Evolutionary conservation across 106 monocot species (phyloP).

Genomic region (Acorus calamus): DNA sequence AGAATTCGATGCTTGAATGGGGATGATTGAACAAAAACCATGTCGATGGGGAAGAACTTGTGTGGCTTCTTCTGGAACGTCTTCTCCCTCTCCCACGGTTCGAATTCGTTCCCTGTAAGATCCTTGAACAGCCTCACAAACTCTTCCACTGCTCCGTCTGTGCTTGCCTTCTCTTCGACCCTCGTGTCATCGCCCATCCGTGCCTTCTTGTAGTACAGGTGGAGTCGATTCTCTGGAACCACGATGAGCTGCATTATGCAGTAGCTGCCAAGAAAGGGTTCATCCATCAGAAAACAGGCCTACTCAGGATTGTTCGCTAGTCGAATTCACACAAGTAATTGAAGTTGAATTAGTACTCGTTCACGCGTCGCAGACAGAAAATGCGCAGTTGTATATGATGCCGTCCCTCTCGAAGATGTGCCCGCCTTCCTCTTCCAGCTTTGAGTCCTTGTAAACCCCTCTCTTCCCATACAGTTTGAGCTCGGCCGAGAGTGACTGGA

Average conservation of each 20-base stretch:
- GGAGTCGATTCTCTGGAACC: slow-evolving; percentile 37
- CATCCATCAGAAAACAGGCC: background rate
- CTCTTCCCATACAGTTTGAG: slow-evolving; percentile 65
- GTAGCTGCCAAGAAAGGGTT: slow-evolving; percentile 19
- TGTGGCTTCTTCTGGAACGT: slow-evolving; percentile 46
- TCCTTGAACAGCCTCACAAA: slow-evolving; percentile 42
- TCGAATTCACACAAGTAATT: background rate
- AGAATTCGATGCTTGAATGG: background rate
- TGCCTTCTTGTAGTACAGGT: slow-evolving; percentile 66
- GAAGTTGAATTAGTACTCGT: slow-evolving; percentile 33
- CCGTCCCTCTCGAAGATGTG: slow-evolving; percentile 55
- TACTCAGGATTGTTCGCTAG: background rate
- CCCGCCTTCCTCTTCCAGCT: slow-evolving; percentile 35
- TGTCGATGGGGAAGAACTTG: slow-evolving; percentile 70
- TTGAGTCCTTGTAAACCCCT: slow-evolving; percentile 49
- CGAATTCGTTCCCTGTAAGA: slow-evolving; percentile 54
- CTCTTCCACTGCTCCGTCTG: slow-evolving; percentile 39
- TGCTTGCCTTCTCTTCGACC: slow-evolving; percentile 37
- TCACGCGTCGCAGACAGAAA: slow-evolving; percentile 42
- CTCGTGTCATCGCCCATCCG: slow-evolving; percentile 47
- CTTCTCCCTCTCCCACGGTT: slow-evolving; percentile 73
- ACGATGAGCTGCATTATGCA: slow-evolving; percentile 55
- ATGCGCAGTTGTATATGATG: slow-evolving; percentile 59
- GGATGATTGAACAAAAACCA: slow-evolving; percentile 21
- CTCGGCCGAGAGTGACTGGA: slow-evolving; percentile 47